These are phyloP conservation scores for Tolypocladium endophyticum DNA, from an alignment of 2,329 filamentous ascomycete genomes.

Conservation along the genomic window DNA sequence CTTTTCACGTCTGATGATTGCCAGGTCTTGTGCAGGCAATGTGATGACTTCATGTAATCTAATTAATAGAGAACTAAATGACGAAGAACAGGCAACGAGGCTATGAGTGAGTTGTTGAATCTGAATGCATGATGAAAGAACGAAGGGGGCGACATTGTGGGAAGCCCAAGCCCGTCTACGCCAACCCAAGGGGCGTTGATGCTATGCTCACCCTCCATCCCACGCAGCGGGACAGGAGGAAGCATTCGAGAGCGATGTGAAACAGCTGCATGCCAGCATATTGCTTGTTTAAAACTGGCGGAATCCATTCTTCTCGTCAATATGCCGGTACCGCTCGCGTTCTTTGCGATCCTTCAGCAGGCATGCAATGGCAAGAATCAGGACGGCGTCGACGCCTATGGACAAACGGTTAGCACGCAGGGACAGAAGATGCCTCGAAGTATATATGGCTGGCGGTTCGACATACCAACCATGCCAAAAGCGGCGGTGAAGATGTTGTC, in stretches of 20 bases:
- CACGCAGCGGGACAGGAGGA: not conserved
- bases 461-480: constrained; percentile 65
- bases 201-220: not conserved
- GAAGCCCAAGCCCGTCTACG: not conserved
- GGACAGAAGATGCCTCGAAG: not conserved
- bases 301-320: constrained; percentile 66
- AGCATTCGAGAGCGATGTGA: not conserved
- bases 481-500: constrained; percentile 69
- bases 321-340: constrained; percentile 65
- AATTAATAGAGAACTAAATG: not conserved
- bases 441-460: not conserved
- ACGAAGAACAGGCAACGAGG: not conserved
- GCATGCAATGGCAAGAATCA: constrained; percentile 63
- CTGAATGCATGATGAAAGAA: not conserved
- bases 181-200: not conserved
- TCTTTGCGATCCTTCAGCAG: constrained; percentile 74
- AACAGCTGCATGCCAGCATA: not conserved
- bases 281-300: constrained; percentile 7
- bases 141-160: not conserved
- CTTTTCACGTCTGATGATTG: not conserved
- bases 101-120: not conserved
- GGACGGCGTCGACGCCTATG: constrained; percentile 51
- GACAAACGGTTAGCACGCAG: not conserved
- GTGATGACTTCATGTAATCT: not conserved
- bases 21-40: not conserved